Evolutionary conservation across 2,329 filamentous ascomycete genomes (phyloP), one percentile per base, ranked within the genome.

Genomic region (Verticillium longisporum): DNA sequence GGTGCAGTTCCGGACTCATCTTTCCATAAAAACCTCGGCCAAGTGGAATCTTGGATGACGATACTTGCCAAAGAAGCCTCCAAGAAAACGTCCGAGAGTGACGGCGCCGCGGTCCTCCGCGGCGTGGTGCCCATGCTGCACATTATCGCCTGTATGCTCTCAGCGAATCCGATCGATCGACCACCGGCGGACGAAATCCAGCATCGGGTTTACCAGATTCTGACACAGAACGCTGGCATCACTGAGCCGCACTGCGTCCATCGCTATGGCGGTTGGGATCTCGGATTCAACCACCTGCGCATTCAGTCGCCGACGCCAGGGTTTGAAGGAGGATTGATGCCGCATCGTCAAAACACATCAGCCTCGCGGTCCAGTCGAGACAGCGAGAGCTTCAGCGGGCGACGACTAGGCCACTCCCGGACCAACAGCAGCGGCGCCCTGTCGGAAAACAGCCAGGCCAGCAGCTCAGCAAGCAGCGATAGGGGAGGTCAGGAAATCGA

Each of bases 21-120:
- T 0, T 92, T 90, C 71, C 89, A 92, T 72, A 83, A 83, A 65
- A 90, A 91, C 66, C 77, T 88, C 1, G 81, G 83, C 15, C 88
- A 89, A 71, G 81, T 91, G 2, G 83, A 88, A 64, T 79, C 78
- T 14, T 92, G 89, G 89, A 88, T 90, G 77, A 75, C 77, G 1
- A 74, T 73, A 2, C 74, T 91, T 4, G 83, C 84, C 36, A 83
- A 84, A 61, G 84, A 88, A n/a, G 84, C 83, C 58, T 71, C 66
- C 64, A 82, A 79, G 67, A 80, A 81, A 66, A 72, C 68, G 5
- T 68, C 71, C 2, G 68, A 69, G 33, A 69, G 67, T 38, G 74
- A 76, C 26, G 74, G 78, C 56, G 80, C 78, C 54, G 70, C 74
- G 37, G 69, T 83, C 3, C 83, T 84, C 61, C 72, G 74, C 21